Evolutionary conservation across 306 rosid genomes (phyloP), one percentile per base, ranked within the genome.

Genomic region (Aeschynomene evenia): DNA sequence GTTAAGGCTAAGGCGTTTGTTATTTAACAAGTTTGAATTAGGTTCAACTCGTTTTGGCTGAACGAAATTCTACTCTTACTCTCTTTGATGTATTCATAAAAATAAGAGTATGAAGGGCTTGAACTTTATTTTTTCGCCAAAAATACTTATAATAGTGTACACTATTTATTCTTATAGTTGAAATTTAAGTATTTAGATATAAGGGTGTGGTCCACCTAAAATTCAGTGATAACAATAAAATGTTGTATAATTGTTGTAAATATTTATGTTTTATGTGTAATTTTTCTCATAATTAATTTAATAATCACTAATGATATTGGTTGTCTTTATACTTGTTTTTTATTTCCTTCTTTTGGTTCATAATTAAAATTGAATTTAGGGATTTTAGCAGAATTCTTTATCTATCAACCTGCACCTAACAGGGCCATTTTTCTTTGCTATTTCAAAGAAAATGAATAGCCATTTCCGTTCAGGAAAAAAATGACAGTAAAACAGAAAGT

Each of bases 11-110:
- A 15, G 19, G 14, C 29, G 31, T 46, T 65, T n/a, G n/a, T 55
- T 29, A 28, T 3, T 28, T 4, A 3, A 33, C 60, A 14, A 4
- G 15, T 51, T 2, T 67, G 36, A 51, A 66, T 20, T 21, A 33
- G 18, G 61, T 33, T 50, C 9, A 10, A 4, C 3, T 63, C 29
- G 58, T 19, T 18, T 28, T 48, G 59, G 31, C 29, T 46, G 58
- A 43, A 46, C 9, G 28, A 65, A 6, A 46, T 65, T 7, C 7
- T 31, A 66, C 58, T 66, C 48, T 66, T 31, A 66, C 58, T 66
- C 48, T 66, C 46, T 7, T 67, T 14, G 1, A 24, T 12, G 7
- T 19, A 49, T 37, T 37, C 13, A 37, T 46, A 16, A 46, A 63
- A 24, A 36, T 45, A 14, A 64, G 15, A 26, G 21, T n/a, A n/a